Percentiles rank a stretch among this genome's conserved stretches.
Conservation (phyloP, 192 early-diverging fungal genomes). For the Coemansia sp. region DNA sequence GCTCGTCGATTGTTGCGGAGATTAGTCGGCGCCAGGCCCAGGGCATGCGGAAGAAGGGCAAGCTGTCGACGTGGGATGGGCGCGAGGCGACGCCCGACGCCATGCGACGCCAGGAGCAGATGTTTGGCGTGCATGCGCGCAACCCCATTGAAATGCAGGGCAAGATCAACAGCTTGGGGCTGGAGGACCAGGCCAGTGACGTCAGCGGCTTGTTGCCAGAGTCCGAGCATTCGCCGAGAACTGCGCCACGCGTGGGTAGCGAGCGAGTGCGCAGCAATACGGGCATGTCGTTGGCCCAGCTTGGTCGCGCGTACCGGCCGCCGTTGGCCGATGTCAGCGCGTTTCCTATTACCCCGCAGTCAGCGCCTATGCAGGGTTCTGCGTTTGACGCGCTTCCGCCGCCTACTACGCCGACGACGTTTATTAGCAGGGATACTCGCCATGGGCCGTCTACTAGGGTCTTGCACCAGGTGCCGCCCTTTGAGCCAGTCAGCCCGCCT, state of each 20-base stretch:
- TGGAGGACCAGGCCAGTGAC: constrained; percentile 26
- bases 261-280: constrained; percentile 20
- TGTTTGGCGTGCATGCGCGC: constrained; percentile 7
- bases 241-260: not conserved
- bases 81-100: constrained; percentile 42
- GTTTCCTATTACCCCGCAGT: constrained; percentile 11
- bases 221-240: constrained; percentile 20
- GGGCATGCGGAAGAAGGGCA: not conserved
- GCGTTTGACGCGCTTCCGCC: constrained; percentile 18
- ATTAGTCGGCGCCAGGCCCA: constrained; percentile 23
- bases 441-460: constrained; percentile 34
- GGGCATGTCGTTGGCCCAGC: constrained; percentile 6
- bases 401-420: constrained; percentile 51
- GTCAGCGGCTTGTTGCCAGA: constrained; percentile 44
- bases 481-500: constrained; percentile 6
- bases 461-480: constrained; percentile 36
- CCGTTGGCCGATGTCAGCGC: not conserved
- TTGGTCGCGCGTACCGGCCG: not conserved
- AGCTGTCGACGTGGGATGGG: constrained; percentile 45
- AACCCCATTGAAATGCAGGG: constrained; percentile 44
- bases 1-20: constrained; percentile 44
- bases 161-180: constrained; percentile 48
- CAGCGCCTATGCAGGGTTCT: not conserved
- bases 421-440: constrained; percentile 36
- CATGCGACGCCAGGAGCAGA: constrained; percentile 37